Conservation (phyloP, 371 early-diverging fungal genomes). For the Entomophthora muscae region DNA sequence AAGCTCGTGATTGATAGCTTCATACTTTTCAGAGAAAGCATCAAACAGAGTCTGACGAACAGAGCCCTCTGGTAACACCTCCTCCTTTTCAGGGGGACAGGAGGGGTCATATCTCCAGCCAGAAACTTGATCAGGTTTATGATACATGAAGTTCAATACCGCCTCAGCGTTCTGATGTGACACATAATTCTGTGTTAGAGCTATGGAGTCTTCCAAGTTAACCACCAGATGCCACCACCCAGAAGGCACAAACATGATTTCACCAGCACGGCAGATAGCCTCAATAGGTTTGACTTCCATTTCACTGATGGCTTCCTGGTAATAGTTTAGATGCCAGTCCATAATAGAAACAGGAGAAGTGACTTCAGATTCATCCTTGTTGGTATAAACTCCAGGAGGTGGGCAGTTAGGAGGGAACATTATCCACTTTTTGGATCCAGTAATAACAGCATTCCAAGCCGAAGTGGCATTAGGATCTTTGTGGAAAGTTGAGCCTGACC, state of each 20-base stretch:
- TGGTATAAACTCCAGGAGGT: constrained; percentile 51
- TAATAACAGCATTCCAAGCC: constrained; percentile 52
- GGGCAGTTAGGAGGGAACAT: constrained; percentile 36
- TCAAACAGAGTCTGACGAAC: neutral
- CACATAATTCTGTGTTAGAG: constrained; percentile 51
- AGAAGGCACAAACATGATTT: constrained; percentile 43
- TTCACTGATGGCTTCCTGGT: constrained; percentile 18
- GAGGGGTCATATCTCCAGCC: constrained; percentile 14
- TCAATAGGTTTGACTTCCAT: constrained; percentile 23
- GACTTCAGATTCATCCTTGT: constrained; percentile 39
- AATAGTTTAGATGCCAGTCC: constrained; percentile 38
- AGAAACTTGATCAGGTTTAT: constrained; percentile 36
- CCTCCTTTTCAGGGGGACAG: neutral
- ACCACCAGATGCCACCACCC: constrained; percentile 64
- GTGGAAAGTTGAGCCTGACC: constrained; percentile 43
- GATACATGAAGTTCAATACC: constrained; percentile 30
- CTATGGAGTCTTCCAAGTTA: constrained; percentile 42
- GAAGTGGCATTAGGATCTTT: constrained; percentile 48
- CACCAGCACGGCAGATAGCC: constrained; percentile 37
- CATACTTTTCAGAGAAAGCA: neutral
- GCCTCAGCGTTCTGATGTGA: constrained; percentile 23
- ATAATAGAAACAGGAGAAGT: constrained; percentile 42
- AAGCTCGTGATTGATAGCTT: neutral
- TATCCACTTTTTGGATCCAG: constrained; percentile 35
- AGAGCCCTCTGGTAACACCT: neutral